These are phyloP conservation scores for Trypanosoma scelopori DNA, from an alignment of 208 protist species.

Conservation along the genomic window DNA sequence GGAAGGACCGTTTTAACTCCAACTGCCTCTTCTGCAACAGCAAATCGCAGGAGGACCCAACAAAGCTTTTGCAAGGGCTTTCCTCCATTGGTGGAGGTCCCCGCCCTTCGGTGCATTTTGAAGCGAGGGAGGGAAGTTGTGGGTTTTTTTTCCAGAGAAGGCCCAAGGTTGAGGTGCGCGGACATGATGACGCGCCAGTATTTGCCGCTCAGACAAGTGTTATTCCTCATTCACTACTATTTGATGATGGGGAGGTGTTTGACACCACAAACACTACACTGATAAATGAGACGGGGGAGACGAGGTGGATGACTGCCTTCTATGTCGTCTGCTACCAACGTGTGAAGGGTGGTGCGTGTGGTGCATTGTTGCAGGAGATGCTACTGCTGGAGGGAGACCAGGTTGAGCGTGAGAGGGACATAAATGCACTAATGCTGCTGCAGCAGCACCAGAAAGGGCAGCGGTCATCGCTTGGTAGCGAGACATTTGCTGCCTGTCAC, in stretches of 20 bases:
- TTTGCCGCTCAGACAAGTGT: conserved; percentile 13
- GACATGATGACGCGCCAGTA: conserved; percentile 5
- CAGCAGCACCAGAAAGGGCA: background rate
- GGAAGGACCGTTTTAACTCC: background rate
- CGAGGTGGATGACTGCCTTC: conserved; percentile 17
- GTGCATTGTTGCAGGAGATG: conserved; percentile 25
- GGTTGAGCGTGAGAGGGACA: conserved; percentile 14
- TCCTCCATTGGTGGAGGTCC: conserved; percentile 23
- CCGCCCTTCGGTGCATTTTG: conserved; percentile 3
- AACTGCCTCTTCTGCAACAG: background rate
- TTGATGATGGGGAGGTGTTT: conserved; percentile 10
- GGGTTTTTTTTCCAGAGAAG: conserved; percentile 4
- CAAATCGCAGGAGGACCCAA: conserved; percentile 9
- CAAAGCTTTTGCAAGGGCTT: conserved; percentile 14
- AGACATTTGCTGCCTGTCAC: conserved; percentile 10
- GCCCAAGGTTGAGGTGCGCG: background rate
- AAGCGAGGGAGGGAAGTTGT: conserved; percentile 1
- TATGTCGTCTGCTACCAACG: conserved; percentile 12
- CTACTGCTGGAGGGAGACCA: conserved; percentile 29
- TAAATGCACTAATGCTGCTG: conserved; percentile 1
- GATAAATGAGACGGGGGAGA: background rate
- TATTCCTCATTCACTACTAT: conserved; percentile 16
- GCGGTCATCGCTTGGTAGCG: background rate
- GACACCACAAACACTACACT: background rate
- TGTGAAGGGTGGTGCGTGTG: conserved; percentile 7